These are phyloP conservation scores for Moniliophthora roreri DNA, from an alignment of 1,284 basidiomycete genomes.

Conservation along the genomic window DNA sequence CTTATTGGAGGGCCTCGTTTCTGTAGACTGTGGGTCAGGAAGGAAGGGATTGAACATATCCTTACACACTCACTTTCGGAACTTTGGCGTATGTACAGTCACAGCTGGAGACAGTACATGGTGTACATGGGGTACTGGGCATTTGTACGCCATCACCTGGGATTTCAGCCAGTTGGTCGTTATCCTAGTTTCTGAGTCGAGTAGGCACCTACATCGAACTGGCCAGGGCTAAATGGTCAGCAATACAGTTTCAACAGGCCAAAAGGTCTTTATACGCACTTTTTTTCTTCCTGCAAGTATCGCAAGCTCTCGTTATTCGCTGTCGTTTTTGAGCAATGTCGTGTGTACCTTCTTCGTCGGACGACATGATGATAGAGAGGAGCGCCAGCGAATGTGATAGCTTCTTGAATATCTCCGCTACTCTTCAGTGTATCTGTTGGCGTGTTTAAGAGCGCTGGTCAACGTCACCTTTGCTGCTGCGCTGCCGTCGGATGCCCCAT, in stretches of 20 bases:
- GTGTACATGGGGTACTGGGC: conserved; percentile 19
- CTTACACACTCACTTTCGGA: conserved; percentile 10
- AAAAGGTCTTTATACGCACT: conserved; percentile 40
- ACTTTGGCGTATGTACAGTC: conserved; percentile 15
- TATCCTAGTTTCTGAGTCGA: neutral
- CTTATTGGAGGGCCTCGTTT: conserved; percentile 11
- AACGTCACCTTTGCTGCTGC: too few species aligned
- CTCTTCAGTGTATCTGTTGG: too few species aligned
- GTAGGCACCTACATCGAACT: conserved; percentile 54
- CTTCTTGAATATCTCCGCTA: too few species aligned
- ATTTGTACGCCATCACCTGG: conserved; percentile 16
- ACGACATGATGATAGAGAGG: conserved; percentile 39
- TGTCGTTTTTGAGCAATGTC: conserved; percentile 29
- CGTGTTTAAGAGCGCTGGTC: too few species aligned
- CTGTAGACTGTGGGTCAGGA: conserved; percentile 4
- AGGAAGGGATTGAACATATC: neutral
- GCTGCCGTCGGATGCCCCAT: too few species aligned
- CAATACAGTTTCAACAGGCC: neutral
- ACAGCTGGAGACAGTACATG: conserved; percentile 15
- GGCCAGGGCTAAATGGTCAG: conserved; percentile 3
- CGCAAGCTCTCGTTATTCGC: conserved; percentile 72
- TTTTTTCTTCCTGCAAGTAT: conserved; percentile 75
- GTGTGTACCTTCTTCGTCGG: conserved; percentile 34
- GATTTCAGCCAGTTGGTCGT: neutral
- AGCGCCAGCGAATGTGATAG: too few species aligned